Evolutionary conservation across 306 rosid species (phyloP).

Genomic region (Cyclanthera cordifolia): DNA sequence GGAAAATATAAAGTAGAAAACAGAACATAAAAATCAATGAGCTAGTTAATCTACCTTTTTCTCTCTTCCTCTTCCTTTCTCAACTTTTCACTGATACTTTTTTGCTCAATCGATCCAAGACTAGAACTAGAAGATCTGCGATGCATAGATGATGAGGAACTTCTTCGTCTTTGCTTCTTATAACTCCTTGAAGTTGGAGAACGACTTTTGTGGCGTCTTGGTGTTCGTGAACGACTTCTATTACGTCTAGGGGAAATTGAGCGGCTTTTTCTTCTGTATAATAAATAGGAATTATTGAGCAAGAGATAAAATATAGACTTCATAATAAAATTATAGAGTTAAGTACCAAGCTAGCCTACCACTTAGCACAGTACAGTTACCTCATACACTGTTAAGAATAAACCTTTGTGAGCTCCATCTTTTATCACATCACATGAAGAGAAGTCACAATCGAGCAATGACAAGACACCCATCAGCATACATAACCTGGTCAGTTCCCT

Average conservation of each 20-base stretch:
- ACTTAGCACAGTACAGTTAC: conserved; percentile 65
- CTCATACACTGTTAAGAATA: conserved; percentile 85
- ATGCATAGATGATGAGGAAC: conserved; percentile 49
- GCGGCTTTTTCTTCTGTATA: conserved; percentile 63
- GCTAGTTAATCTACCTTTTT: conserved; percentile 49
- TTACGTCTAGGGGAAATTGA: conserved; percentile 26
- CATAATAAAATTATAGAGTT: conserved; percentile 2
- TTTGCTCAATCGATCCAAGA: conserved; percentile 63
- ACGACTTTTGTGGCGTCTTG: conserved; percentile 54
- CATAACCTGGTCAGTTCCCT: conserved; percentile 88
- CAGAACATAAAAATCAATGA: background rate
- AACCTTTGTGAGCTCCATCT: conserved; percentile 90
- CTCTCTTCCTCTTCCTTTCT: conserved; percentile 75
- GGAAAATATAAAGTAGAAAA: background rate
- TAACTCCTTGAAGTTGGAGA: conserved; percentile 50
- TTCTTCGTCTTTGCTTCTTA: conserved; percentile 60
- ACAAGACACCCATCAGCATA: conserved; percentile 60
- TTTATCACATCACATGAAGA: conserved; percentile 71
- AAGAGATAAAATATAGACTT: conserved; percentile 17
- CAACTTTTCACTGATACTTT: conserved; percentile 59
- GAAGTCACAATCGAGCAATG: conserved; percentile 85
- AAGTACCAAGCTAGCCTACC: conserved; percentile 47
- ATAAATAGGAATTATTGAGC: conserved; percentile 32
- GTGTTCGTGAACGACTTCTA: conserved; percentile 33
- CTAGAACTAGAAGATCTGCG: conserved; percentile 64